Percentiles rank a stretch among this genome's conserved stretches.
Conservation (phyloP, 1,284 basidiomycete genomes). For the Ceratorhiza oryzae-sativae region DNA sequence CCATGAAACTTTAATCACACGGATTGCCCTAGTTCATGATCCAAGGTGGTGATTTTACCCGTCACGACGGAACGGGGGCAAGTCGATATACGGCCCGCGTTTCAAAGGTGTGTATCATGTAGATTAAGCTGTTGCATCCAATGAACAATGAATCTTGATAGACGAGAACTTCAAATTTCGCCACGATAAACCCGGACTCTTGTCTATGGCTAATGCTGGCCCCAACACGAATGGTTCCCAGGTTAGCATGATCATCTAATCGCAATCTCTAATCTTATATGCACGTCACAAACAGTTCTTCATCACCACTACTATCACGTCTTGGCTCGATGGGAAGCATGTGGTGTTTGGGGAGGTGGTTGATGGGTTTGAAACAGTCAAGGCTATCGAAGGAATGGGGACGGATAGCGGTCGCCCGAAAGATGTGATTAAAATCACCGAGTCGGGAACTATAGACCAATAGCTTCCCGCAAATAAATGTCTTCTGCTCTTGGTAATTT, state of each 20-base stretch:
- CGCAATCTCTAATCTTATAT: conserved; percentile 51
- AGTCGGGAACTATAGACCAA: conserved; percentile 57
- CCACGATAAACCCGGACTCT: conserved; percentile 58
- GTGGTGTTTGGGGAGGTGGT: conserved; percentile 82
- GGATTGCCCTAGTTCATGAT: conserved; percentile 75
- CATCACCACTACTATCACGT: conserved; percentile 82
- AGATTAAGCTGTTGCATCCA: neutral
- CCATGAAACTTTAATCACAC: neutral
- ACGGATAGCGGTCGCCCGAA: conserved; percentile 59
- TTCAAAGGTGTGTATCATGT: conserved; percentile 62
- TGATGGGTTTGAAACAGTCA: conserved; percentile 69
- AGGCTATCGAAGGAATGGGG: conserved; percentile 68
- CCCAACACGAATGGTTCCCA: conserved; percentile 58
- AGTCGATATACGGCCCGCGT: conserved; percentile 90
- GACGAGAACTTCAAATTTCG: conserved; percentile 55
- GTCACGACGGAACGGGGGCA: conserved; percentile 87
- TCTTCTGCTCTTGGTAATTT: too few species aligned
- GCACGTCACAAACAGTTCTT: conserved; percentile 67
- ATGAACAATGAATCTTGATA: neutral
- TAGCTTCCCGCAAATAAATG: neutral
- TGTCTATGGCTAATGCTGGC: conserved; percentile 67
- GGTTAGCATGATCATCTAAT: conserved; percentile 58
- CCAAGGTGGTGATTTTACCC: conserved; percentile 60
- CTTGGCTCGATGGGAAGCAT: conserved; percentile 81
- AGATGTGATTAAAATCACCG: conserved; percentile 59